These are phyloP conservation scores for Cladosporium velox DNA, from an alignment of 2,329 filamentous ascomycete genomes.

Conservation along the genomic window DNA sequence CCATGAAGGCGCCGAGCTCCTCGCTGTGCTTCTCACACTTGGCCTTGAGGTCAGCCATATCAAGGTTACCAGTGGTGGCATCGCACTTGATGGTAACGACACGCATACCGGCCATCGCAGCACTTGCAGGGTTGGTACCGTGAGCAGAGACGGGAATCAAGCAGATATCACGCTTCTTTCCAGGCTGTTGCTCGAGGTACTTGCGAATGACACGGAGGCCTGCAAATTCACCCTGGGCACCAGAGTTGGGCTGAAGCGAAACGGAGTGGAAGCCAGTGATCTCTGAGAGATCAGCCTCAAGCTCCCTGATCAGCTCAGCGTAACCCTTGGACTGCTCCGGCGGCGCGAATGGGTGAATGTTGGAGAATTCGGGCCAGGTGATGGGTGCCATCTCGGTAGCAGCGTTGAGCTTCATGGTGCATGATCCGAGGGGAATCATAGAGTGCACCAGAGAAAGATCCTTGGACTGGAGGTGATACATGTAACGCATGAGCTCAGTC, in stretches of 20 bases:
- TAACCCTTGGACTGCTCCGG: constrained; percentile 67
- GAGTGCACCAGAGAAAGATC: constrained; percentile 92
- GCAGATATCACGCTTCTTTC: constrained; percentile 81
- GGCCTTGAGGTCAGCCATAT: constrained; percentile 78
- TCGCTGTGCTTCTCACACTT: constrained; percentile 88
- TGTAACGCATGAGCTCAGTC: constrained; percentile 91
- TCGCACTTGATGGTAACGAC: constrained; percentile 93
- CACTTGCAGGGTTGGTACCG: constrained; percentile 92
- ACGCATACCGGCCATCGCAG: constrained; percentile 93
- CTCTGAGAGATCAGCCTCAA: constrained; percentile 73
- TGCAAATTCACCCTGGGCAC: constrained; percentile 92
- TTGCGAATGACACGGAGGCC: constrained; percentile 85
- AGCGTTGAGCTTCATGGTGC: constrained; percentile 97
- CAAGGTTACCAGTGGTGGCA: constrained; percentile 81
- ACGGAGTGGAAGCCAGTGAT: constrained; percentile 91
- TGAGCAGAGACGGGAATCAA: constrained; percentile 93
- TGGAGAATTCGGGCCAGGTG: constrained; percentile 72
- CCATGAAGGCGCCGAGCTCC: constrained; percentile 89
- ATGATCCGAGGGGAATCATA: constrained; percentile 96
- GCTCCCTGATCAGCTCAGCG: constrained; percentile 65
- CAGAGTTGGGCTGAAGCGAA: constrained; percentile 92
- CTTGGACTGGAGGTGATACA: constrained; percentile 89
- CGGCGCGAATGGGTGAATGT: constrained; percentile 79
- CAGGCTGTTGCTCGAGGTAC: constrained; percentile 69
- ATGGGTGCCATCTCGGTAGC: constrained; percentile 91